These are phyloP conservation scores for Desmodesmus armatus DNA, from an alignment of 139 green algal genomes.

Conservation along the genomic window DNA sequence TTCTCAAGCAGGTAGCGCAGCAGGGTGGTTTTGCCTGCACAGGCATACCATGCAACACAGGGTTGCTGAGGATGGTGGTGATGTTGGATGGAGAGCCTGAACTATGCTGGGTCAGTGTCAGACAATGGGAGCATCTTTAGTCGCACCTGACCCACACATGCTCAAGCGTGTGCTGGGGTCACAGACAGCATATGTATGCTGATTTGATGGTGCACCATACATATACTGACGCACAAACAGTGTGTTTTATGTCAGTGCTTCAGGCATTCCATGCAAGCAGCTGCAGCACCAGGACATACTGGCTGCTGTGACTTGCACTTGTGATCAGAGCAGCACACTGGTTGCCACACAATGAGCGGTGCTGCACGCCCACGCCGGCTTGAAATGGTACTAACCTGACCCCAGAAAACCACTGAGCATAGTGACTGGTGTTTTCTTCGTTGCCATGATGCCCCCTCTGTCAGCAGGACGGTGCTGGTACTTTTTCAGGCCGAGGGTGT, in stretches of 20 bases:
- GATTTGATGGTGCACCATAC: background rate
- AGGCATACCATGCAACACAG: background rate
- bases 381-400: constrained; percentile 53
- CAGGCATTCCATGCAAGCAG: no score
- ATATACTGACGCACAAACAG: background rate
- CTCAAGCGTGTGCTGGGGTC: background rate
- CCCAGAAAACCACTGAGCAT: constrained; percentile 89
- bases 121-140: background rate
- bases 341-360: background rate
- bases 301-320: background rate
- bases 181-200: background rate
- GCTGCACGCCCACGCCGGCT: background rate
- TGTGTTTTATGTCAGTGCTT: no score
- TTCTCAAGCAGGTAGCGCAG: constrained; percentile 89
- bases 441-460: no score
- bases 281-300: background rate
- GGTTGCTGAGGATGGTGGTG: background rate
- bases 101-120: background rate
- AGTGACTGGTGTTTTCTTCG: constrained; percentile 70
- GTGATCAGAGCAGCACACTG: no score
- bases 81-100: background rate
- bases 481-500: no score
- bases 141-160: background rate
- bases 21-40: constrained; percentile 91
- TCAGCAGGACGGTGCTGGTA: no score